Evolutionary conservation across 1,284 basidiomycete species (phyloP).

Genomic region (Ceratobasidium sp.): DNA sequence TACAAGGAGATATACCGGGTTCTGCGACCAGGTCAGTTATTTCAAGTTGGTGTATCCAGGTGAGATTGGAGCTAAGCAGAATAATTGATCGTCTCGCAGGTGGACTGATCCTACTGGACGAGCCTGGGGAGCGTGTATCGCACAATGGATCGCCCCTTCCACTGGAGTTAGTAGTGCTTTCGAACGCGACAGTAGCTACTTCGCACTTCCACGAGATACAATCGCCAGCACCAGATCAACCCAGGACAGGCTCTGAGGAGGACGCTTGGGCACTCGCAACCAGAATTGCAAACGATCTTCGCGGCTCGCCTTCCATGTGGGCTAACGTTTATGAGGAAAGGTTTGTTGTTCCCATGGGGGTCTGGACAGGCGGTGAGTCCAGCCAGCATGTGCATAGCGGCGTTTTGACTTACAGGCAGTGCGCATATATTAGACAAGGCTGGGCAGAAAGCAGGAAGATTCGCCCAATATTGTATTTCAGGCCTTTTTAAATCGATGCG

Average conservation of each 20-base stretch:
- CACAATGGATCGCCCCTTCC: not conserved
- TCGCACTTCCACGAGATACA: not conserved
- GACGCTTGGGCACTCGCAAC: conserved; percentile 14
- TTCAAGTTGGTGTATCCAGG: not conserved
- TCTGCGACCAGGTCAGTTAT: conserved; percentile 10
- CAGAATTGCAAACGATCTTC: conserved; percentile 9
- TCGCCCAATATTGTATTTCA: conserved; percentile 6
- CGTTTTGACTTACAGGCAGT: not conserved
- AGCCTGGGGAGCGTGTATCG: conserved; percentile 9
- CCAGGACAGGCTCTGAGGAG: not conserved
- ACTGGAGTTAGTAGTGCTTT: not conserved
- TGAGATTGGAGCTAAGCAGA: not conserved
- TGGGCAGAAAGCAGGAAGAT: conserved; percentile 17
- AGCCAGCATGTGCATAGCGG: not conserved
- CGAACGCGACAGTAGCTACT: not conserved
- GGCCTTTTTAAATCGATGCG: conserved; percentile 5
- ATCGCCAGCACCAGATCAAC: not conserved
- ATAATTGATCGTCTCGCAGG: not conserved
- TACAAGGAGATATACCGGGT: conserved; percentile 32
- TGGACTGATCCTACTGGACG: conserved; percentile 13
- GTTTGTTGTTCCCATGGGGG: conserved; percentile 22
- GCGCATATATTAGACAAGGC: conserved; percentile 8
- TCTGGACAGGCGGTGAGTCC: conserved; percentile 19
- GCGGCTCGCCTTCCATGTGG: conserved; percentile 21
- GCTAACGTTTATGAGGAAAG: conserved; percentile 4